Conservation (phyloP, 441 rosid species). For the Daphne laureola region DNA sequence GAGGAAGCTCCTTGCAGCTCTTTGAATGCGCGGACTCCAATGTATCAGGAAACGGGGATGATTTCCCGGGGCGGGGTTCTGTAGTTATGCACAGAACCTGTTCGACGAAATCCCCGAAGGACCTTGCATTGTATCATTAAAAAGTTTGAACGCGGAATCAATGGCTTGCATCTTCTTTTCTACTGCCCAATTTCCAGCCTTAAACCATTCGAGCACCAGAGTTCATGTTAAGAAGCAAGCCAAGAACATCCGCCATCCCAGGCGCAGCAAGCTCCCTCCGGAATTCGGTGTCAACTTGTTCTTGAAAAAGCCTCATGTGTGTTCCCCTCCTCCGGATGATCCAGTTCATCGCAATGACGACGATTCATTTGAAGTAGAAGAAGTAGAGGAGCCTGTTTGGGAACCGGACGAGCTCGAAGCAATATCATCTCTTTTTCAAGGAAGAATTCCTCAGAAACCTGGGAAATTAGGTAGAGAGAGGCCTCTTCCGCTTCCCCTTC, state of each 20-base stretch:
- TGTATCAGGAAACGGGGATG: too few relatives aligned
- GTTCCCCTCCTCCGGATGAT: constrained; percentile 17
- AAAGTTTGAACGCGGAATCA: background rate
- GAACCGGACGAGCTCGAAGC: constrained; percentile 66
- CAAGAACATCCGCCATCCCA: constrained; percentile 51
- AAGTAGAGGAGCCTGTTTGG: constrained; percentile 32
- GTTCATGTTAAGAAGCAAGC: constrained; percentile 31
- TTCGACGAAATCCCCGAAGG: constrained; percentile 17
- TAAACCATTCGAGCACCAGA: constrained; percentile 18
- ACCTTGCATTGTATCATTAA: background rate
- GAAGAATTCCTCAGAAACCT: constrained; percentile 78
- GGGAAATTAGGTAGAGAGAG: constrained; percentile 41
- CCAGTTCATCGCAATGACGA: constrained; percentile 9
- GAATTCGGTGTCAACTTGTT: constrained; percentile 76
- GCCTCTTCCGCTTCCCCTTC: constrained; percentile 77
- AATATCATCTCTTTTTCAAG: constrained; percentile 68
- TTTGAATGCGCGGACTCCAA: too few relatives aligned
- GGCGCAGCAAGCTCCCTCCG: constrained; percentile 71
- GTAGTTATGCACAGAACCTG: constrained; percentile 10
- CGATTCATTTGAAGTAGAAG: constrained; percentile 12
- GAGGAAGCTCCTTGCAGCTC: too few relatives aligned
- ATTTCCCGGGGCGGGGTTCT: too few relatives aligned
- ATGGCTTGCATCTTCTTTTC: constrained; percentile 15
- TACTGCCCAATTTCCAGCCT: constrained; percentile 1
- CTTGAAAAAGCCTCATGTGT: constrained; percentile 42